Evolutionary conservation across 495 filamentous ascomycete genomes (phyloP), one percentile per base, ranked within the genome.

Genomic region (Rostrohypoxylon terebratum): DNA sequence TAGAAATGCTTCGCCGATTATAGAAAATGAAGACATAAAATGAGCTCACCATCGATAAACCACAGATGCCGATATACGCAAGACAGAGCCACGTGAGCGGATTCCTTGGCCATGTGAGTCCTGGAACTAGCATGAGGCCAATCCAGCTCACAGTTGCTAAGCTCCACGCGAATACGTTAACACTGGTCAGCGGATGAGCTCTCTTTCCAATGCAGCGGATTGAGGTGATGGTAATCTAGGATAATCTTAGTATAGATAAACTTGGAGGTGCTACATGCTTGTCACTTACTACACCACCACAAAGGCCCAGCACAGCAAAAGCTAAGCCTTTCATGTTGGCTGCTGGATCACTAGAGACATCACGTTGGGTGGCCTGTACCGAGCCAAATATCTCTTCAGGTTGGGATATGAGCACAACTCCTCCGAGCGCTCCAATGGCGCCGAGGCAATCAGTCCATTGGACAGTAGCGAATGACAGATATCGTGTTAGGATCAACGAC

Each of bases 381-480:
- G 48, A n/a, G 21, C 48, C 48, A 14, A 53, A 53, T 28, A 53
- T 53, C 21, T 53, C 23, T 53, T 53, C 48, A 31, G 48, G 48
- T 25, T 53, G 48, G 48, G 48, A 23, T 53, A 53, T 53, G 23
- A 53, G 48, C 14, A 53, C 48, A 6, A 53, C 48, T 53, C 48
- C 48, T 3, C 21, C 48, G 11, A 53, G 23, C 10, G 48, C 48
- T 3, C 48, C 48, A n/a, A 31, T 23, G 23, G 48, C 48, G 23
- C 48, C 48, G 48, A 53, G 48, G 23, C 48, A 53, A 14, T 53
- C 48, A 28, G 48, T 53, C 48, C 48, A 53, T n/a, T 31, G 48
- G 48, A 53, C 48, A 3, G 10, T 31, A n/a, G 48, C 48, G 48
- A 53, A 53, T 14, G 48, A 53, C 23, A 53, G 13, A 31, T 53